phyloP scores from a whole-genome alignment of 106 monocot species.

The Acanthochlamys bracteata region DNA sequence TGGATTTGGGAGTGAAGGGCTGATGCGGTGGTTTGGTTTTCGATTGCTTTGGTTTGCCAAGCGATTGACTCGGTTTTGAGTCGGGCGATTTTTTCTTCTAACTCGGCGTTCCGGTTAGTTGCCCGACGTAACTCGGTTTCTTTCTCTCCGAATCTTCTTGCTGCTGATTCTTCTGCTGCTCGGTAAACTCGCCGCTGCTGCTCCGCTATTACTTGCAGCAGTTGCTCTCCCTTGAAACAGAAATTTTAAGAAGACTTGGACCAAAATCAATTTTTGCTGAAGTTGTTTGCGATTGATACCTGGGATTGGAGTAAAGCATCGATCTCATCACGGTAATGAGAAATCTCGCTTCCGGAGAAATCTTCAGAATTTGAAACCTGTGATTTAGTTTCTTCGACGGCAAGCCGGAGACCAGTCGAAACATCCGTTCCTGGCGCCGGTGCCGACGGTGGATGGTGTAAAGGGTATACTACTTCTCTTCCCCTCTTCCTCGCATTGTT shows the following conservation, averaged over 20 bases:
- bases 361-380: conserved; percentile 11
- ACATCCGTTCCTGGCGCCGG: conserved; percentile 16
- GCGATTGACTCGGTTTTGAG: conserved; percentile 49
- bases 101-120: conserved; percentile 39
- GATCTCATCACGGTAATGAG: conserved; percentile 40
- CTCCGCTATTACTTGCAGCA: conserved; percentile 57
- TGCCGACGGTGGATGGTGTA: too few relatives aligned
- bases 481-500: conserved; percentile 27
- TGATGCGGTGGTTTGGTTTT: conserved; percentile 50
- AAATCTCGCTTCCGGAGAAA: conserved; percentile 30
- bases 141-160: conserved; percentile 45
- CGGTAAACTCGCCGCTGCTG: conserved; percentile 29
- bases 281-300: conserved; percentile 4
- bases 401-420: conserved; percentile 65
- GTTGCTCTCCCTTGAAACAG: conserved; percentile 39
- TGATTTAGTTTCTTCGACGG: conserved; percentile 23
- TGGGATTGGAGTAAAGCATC: conserved; percentile 37
- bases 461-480: conserved; percentile 10
- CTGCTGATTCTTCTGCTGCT: conserved; percentile 37
- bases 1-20: conserved; percentile 62
- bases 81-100: conserved; percentile 49
- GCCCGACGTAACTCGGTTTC: conserved; percentile 51
- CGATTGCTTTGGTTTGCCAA: conserved; percentile 74
- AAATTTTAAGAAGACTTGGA: neutral
- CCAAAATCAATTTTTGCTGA: too few relatives aligned